Conservation (phyloP, 176 grass and related monocot genomes). For the Oryza punctata region DNA sequence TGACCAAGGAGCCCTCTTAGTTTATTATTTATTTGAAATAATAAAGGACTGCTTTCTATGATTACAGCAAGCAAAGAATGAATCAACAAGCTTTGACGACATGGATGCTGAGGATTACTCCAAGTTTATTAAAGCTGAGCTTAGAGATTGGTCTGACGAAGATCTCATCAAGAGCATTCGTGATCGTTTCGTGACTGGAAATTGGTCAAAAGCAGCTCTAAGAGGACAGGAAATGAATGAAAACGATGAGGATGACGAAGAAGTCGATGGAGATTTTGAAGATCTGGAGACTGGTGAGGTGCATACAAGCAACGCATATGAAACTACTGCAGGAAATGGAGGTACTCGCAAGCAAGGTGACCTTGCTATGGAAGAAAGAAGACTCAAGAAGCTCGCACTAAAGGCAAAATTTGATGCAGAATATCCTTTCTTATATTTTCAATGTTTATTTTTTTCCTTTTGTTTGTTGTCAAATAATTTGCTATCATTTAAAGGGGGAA, state of each 20-base stretch:
- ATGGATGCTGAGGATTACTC: slow-evolving; percentile 82
- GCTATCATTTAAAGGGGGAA: not conserved
- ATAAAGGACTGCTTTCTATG: slow-evolving; percentile 33
- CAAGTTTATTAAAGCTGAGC: slow-evolving; percentile 62
- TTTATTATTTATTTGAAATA: slow-evolving; percentile 9
- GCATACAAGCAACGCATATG: slow-evolving; percentile 37
- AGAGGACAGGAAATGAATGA: slow-evolving; percentile 60
- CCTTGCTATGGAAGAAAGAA: slow-evolving; percentile 68
- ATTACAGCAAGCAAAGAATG: slow-evolving; percentile 57
- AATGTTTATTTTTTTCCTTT: slow-evolving; percentile 29
- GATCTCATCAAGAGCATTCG: slow-evolving; percentile 71
- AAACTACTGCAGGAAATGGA: slow-evolving; percentile 40
- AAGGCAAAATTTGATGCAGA: slow-evolving; percentile 83
- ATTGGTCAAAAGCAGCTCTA: slow-evolving; percentile 95
- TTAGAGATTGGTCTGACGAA: slow-evolving; percentile 82
- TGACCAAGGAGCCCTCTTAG: not conserved
- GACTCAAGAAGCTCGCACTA: slow-evolving; percentile 83
- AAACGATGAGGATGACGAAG: slow-evolving; percentile 62
- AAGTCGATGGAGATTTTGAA: slow-evolving; percentile 85
- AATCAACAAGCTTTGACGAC: slow-evolving; percentile 56
- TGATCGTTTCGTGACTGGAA: slow-evolving; percentile 89
- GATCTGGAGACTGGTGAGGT: slow-evolving; percentile 92
- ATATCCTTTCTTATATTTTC: slow-evolving; percentile 67
- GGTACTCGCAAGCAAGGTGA: slow-evolving; percentile 42
- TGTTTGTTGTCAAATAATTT: not conserved